Conservation (phyloP, 306 rosid species). For the Cicer chorassanicum region DNA sequence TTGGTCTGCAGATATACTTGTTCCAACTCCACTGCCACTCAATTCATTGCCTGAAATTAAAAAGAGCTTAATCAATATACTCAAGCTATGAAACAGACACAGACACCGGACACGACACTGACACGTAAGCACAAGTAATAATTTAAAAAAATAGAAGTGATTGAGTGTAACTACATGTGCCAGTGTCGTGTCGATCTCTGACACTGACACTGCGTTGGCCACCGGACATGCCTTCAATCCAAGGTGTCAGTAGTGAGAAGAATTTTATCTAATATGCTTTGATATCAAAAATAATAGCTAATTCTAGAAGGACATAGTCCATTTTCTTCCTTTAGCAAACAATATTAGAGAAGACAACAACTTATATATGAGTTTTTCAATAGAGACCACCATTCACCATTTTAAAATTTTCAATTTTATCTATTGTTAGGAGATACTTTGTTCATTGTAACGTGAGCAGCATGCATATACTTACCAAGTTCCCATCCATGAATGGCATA, state of each 20-base stretch:
- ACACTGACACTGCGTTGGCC: no score
- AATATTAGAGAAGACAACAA: background rate
- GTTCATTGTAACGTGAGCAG: background rate
- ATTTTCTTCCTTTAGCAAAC: slow-evolving; percentile 5
- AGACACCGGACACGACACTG: no score
- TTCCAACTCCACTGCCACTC: slow-evolving; percentile 85
- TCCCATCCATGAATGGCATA: slow-evolving; percentile 87
- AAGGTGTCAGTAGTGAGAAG: background rate
- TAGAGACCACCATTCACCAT: slow-evolving; percentile 35
- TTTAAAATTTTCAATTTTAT: background rate
- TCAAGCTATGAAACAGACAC: background rate
- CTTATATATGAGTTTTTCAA: slow-evolving; percentile 1
- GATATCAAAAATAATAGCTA: slow-evolving; percentile 2
- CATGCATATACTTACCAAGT: slow-evolving; percentile 64
- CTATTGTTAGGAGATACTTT: background rate
- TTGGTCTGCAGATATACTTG: slow-evolving; percentile 68
- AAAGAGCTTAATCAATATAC: background rate
- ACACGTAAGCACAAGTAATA: no score
- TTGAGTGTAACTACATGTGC: no score
- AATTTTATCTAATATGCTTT: background rate
- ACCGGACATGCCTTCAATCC: no score
- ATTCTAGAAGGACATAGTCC: background rate
- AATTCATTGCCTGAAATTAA: slow-evolving; percentile 76
- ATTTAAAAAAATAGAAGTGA: no score
- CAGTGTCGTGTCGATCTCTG: no score